phyloP scores from a whole-genome alignment of 2,329 filamentous ascomycete species.

The Fusarium robinianum region DNA sequence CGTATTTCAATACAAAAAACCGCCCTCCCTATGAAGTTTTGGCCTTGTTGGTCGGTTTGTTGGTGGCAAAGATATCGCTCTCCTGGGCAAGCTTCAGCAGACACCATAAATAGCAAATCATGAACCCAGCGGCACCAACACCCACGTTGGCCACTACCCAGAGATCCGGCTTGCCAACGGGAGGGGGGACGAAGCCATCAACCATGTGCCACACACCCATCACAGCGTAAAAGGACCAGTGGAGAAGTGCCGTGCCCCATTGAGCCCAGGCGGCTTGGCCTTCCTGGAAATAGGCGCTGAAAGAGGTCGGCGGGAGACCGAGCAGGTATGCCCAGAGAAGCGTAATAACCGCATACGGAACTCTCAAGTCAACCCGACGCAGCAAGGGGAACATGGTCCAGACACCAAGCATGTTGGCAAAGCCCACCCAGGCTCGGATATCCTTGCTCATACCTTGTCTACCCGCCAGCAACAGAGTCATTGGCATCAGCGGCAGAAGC shows the following conservation, averaged over 20 bases:
- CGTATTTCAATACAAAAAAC: conserved; percentile 1
- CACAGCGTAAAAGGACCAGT: conserved; percentile 73
- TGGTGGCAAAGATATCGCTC: conserved; percentile 55
- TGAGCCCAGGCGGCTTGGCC: conserved; percentile 41
- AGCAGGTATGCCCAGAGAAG: conserved; percentile 91
- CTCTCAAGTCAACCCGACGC: conserved; percentile 76
- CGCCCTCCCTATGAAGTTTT: conserved; percentile 26
- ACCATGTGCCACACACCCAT: conserved; percentile 84
- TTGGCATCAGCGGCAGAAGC: conserved; percentile 86
- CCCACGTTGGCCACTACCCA: conserved; percentile 94
- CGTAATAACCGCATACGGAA: conserved; percentile 85
- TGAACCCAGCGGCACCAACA: conserved; percentile 83
- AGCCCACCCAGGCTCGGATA: conserved; percentile 89
- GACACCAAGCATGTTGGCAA: conserved; percentile 84
- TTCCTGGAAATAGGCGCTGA: conserved; percentile 68
- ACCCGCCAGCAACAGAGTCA: conserved; percentile 84
- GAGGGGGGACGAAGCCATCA: conserved; percentile 70
- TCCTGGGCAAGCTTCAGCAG: conserved; percentile 68
- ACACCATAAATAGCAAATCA: conserved; percentile 90
- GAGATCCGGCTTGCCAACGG: conserved; percentile 80
- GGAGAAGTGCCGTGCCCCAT: conserved; percentile 69
- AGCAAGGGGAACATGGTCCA: conserved; percentile 96
- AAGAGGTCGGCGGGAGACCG: conserved; percentile 78
- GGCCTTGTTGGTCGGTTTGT: conserved; percentile 44
- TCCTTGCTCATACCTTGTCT: conserved; percentile 77